Evolutionary conservation across 2,329 filamentous ascomycete genomes (phyloP), one percentile per base, ranked within the genome.

Genomic region (Aspergillus luchuensis): DNA sequence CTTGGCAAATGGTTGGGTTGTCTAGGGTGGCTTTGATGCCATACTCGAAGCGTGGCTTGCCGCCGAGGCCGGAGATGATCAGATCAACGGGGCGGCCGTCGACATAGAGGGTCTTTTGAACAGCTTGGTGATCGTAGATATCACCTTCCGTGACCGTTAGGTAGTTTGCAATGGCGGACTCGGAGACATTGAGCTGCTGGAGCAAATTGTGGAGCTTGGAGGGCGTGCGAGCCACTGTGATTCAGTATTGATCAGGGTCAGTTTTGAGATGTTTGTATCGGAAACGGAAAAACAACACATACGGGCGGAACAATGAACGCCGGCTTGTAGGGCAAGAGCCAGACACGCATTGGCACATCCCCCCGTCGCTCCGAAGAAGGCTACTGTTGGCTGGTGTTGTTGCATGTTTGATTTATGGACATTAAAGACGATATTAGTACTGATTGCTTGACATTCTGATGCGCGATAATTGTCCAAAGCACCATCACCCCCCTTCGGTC

Each of bases 351-450:
- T 73, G 38, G 78, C 75, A 62, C 78, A 79, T 52, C 81, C 83
- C 58, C 81, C 81, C 21, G 82, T 84, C 23, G 82, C 81, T 50
- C 83, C 83, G 63, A 85, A 79, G 72, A 85, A 84, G 43, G 81
- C 79, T 57, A 84, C 68, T 33, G 76, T 79, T 52, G 60, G 70
- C 62, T 63, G 25, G 17, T n/a, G 25, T 10, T 41, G 19, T 8
- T 19, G 21, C 6, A 28, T 25, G 8, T 30, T 30, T 30, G 13
- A 15, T 28, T 13, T 4, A 49, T 49, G 8, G 10, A 23, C 21
- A 23, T 23, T 23, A 25, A 25, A 25, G 23, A 25, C 4, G 21
- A 23, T 23, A 21, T 23, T 23, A 23, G 8, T 23, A 11, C 45
- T 15, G 21, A 17, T 50, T n/a, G 47, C 2, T 15, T 33, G 30